phyloP scores from a whole-genome alignment of 148 eudicot species.

The Chenopodium quinoa region DNA sequence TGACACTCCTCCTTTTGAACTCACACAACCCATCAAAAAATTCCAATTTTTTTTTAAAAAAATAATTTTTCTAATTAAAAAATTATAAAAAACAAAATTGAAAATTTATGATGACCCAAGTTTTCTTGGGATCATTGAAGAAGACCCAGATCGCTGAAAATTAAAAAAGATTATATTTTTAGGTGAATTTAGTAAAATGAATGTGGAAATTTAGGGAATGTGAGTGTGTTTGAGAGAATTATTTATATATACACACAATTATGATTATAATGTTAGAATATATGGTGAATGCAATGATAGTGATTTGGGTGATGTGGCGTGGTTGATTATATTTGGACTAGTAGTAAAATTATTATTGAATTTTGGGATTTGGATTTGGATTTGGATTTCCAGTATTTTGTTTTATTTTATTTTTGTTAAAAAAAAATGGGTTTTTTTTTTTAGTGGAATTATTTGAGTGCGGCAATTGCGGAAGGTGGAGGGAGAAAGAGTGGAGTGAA shows the following conservation, averaged over 20 bases:
- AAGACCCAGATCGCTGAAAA: slow-evolving; percentile 38
- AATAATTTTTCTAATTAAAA: not conserved
- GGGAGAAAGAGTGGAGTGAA: slow-evolving; percentile 17
- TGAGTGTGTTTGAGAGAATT: not conserved
- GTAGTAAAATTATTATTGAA: not conserved
- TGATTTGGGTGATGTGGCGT: slow-evolving; percentile 21
- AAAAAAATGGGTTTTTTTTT: not conserved
- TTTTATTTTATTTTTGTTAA: too few species aligned
- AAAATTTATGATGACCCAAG: not conserved
- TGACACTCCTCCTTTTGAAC: slow-evolving; percentile 79
- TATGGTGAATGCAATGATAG: not conserved
- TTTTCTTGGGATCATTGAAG: slow-evolving; percentile 20
- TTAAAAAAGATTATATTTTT: not conserved
- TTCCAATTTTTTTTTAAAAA: not conserved
- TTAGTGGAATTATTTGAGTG: not conserved
- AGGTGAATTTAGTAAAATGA: not conserved
- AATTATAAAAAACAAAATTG: not conserved
- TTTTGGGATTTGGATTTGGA: too few species aligned
- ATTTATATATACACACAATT: too few species aligned
- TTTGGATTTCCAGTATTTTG: too few species aligned
- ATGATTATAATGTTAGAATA: not conserved
- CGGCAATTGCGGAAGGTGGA: slow-evolving; percentile 54
- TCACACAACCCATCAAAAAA: slow-evolving; percentile 75
- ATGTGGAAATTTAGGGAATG: not conserved
- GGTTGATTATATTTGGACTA: not conserved